Percentiles rank a stretch among this genome's conserved stretches.
Evolutionary conservation across 2,329 filamentous ascomycete genomes (phyloP).

Genomic region (Cercospora sp.): DNA sequence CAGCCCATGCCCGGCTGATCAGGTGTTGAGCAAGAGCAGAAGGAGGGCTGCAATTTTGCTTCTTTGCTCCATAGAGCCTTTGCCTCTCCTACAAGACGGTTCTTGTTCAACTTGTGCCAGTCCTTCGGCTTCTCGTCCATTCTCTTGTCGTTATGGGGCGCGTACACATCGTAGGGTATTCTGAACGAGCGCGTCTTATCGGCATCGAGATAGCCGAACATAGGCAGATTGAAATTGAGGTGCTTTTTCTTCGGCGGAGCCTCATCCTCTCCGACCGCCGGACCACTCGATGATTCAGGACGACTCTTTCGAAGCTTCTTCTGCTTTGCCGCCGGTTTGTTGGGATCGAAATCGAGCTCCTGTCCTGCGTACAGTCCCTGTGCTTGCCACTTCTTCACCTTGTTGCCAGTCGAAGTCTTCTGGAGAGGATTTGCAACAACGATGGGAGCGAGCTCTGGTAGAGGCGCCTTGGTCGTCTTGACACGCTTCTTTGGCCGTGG

Average conservation of each 20-base stretch:
- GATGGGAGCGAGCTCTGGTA: constrained; percentile 29
- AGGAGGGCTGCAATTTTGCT: constrained; percentile 33
- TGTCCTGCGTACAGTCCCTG: constrained; percentile 90
- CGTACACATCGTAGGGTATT: constrained; percentile 85
- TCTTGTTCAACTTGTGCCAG: constrained; percentile 89
- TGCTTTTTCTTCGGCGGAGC: constrained; percentile 55
- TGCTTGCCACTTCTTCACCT: constrained; percentile 72
- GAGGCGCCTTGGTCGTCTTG: constrained; percentile 26
- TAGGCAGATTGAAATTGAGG: constrained; percentile 37
- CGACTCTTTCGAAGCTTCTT: constrained; percentile 46
- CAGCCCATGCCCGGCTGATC: constrained; percentile 69
- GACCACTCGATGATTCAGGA: constrained; percentile 25
- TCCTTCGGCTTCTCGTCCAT: constrained; percentile 90
- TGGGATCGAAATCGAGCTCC: constrained; percentile 50
- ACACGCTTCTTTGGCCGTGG: constrained; percentile 33
- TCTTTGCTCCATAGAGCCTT: constrained; percentile 38
- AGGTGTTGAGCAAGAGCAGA: constrained; percentile 67
- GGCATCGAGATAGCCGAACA: constrained; percentile 54
- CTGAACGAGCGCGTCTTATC: constrained; percentile 70
- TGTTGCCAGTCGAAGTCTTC: constrained; percentile 41
- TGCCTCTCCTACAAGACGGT: constrained; percentile 66
- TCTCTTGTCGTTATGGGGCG: constrained; percentile 64
- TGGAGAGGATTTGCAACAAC: constrained; percentile 29
- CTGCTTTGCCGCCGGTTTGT: constrained; percentile 41
- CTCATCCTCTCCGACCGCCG: constrained; percentile 38